Conservation (phyloP, 2,329 filamentous ascomycete species). For the Aspergillus proliferans region DNA sequence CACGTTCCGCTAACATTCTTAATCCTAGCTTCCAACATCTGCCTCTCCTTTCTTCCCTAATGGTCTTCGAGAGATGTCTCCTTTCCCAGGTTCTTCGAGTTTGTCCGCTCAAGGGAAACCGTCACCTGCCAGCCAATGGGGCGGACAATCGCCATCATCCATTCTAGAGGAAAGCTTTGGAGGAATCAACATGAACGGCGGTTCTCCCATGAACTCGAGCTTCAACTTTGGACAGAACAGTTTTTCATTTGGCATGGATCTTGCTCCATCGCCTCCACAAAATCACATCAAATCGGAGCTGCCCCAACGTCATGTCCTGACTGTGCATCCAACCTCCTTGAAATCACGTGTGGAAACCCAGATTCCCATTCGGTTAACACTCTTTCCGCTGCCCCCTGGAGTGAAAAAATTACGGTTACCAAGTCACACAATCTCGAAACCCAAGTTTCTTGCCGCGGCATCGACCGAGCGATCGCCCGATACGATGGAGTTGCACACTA, state of each 20-base stretch:
- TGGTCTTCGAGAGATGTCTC: conserved; percentile 32
- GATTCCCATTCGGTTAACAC: conserved; percentile 76
- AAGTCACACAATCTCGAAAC: conserved; percentile 86
- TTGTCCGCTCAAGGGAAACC: conserved; percentile 22
- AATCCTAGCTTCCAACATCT: conserved; percentile 17
- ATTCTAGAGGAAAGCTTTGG: conserved; percentile 41
- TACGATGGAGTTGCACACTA: conserved; percentile 71
- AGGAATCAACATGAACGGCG: conserved; percentile 40
- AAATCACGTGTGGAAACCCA: conserved; percentile 97
- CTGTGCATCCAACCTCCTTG: conserved; percentile 60
- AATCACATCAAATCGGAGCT: conserved; percentile 24
- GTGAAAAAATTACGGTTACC: conserved; percentile 80
- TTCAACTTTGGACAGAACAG: conserved; percentile 29
- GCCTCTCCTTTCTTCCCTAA: conserved; percentile 29
- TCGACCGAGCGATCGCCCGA: conserved; percentile 60
- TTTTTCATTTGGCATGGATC: conserved; percentile 35
- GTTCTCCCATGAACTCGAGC: conserved; percentile 35
- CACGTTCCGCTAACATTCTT: conserved; percentile 6
- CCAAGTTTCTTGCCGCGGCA: conserved; percentile 77
- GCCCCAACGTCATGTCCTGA: conserved; percentile 42
- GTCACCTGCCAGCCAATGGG: conserved; percentile 33
- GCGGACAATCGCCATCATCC: conserved; percentile 38
- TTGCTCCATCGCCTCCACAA: conserved; percentile 23
- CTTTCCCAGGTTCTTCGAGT: conserved; percentile 27
- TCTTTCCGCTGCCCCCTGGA: conserved; percentile 68